These are phyloP conservation scores for carrot (Daucus carota) DNA, from an alignment of 129 eudicot genomes.

Conservation along the genomic window DNA sequence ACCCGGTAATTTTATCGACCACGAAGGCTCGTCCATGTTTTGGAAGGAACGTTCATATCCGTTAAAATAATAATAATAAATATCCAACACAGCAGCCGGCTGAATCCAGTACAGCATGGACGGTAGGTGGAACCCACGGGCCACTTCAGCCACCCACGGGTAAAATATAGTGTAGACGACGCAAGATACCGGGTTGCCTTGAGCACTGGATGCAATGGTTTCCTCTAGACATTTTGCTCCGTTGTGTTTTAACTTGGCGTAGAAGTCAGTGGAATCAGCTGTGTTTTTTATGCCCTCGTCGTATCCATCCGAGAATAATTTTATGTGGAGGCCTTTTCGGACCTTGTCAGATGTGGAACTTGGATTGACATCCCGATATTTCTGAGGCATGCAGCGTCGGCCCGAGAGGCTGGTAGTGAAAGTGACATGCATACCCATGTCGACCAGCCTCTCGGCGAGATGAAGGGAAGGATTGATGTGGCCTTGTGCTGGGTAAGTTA, in stretches of 20 bases:
- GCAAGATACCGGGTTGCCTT: neutral
- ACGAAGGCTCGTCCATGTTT: neutral
- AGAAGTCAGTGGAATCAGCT: neutral
- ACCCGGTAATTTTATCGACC: slow-evolving; percentile 20
- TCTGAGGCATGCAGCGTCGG: slow-evolving; percentile 18
- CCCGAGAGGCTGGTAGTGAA: slow-evolving; percentile 33
- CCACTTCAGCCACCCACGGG: slow-evolving; percentile 45
- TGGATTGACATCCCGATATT: neutral
- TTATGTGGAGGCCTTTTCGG: neutral
- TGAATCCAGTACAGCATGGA: slow-evolving; percentile 50
- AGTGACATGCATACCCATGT: slow-evolving; percentile 41
- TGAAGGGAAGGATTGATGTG: slow-evolving; percentile 18
- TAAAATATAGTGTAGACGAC: slow-evolving; percentile 36
- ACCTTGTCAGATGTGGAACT: neutral
- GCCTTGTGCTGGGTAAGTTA: neutral
- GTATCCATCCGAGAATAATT: neutral
- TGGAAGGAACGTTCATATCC: slow-evolving; percentile 13
- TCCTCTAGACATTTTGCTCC: neutral
- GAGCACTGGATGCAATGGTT: neutral
- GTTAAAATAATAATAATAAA: slow-evolving; percentile 10
- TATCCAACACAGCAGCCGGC: slow-evolving; percentile 25
- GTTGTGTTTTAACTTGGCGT: neutral
- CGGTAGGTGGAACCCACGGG: slow-evolving; percentile 27
- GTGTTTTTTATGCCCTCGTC: neutral
- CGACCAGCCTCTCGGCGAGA: slow-evolving; percentile 16